Evolutionary conservation across 148 eudicot species (phyloP).

Genomic region (Chenopodium formosanum): DNA sequence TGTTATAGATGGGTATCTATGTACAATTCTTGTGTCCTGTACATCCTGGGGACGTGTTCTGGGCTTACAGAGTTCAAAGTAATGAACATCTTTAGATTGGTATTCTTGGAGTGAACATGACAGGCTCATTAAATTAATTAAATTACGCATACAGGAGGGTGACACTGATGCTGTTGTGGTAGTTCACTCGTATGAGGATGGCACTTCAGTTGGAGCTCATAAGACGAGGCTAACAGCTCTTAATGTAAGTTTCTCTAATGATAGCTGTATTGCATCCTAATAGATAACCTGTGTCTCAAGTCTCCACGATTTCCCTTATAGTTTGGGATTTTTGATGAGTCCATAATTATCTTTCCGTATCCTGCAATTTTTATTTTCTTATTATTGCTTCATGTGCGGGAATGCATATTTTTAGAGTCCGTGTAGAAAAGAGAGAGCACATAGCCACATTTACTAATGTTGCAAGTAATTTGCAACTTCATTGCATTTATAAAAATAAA

Average conservation of each 20-base stretch:
- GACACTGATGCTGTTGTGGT: constrained; percentile 69
- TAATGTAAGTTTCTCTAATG: constrained; percentile 49
- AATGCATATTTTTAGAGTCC: too few relatives aligned
- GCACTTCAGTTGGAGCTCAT: constrained; percentile 76
- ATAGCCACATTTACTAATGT: too few relatives aligned
- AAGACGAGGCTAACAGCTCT: constrained; percentile 91
- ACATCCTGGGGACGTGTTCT: not conserved
- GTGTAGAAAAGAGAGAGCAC: too few relatives aligned
- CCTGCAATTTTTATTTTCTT: not conserved
- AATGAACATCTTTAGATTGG: not conserved
- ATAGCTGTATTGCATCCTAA: not conserved
- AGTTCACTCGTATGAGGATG: constrained; percentile 94
- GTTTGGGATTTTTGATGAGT: not conserved
- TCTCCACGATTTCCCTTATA: not conserved
- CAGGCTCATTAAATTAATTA: not conserved
- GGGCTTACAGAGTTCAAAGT: not conserved
- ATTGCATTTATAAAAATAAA: too few relatives aligned
- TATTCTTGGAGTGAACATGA: not conserved
- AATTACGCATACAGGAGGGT: constrained; percentile 60
- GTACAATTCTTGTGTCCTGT: not conserved
- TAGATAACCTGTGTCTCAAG: not conserved
- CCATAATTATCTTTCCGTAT: too few relatives aligned
- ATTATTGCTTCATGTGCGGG: too few relatives aligned
- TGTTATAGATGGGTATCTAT: not conserved
- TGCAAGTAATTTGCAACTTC: too few relatives aligned